Conservation (phyloP, 179 eudicot species). For the Dionaea muscipula region DNA sequence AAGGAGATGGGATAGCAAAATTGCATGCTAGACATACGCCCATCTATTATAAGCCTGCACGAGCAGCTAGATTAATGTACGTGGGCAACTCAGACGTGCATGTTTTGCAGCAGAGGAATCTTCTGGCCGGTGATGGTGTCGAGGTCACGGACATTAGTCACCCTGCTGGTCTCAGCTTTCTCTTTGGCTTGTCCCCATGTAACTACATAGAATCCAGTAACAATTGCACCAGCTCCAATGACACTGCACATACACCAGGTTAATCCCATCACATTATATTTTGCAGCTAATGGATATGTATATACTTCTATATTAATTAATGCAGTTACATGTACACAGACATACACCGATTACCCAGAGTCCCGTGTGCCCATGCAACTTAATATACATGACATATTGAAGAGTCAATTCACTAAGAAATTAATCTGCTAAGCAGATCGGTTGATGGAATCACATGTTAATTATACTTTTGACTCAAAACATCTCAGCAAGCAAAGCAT, state of each 20-base stretch:
- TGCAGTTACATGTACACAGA: neutral
- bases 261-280: neutral
- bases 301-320: neutral
- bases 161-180: conserved; percentile 20
- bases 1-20: no score
- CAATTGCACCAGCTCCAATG: conserved; percentile 61
- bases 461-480: no score
- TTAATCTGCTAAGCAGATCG: no score
- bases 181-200: conserved; percentile 83
- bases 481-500: no score
- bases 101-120: conserved; percentile 37
- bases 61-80: no score
- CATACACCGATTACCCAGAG: no score
- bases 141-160: conserved; percentile 2
- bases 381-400: no score
- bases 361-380: no score
- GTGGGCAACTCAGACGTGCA: conserved; percentile 3
- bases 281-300: neutral
- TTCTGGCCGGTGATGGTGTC: conserved; percentile 26
- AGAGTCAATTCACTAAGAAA: no score
- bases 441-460: no score
- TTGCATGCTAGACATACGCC: no score
- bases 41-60: no score
- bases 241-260: conserved; percentile 35
- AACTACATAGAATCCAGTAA: conserved; percentile 68